Percentiles rank a stretch among this genome's conserved stretches.
These are phyloP conservation scores for Pythium periplocum DNA, from an alignment of 352 stramenopile species.

Conservation along the genomic window DNA sequence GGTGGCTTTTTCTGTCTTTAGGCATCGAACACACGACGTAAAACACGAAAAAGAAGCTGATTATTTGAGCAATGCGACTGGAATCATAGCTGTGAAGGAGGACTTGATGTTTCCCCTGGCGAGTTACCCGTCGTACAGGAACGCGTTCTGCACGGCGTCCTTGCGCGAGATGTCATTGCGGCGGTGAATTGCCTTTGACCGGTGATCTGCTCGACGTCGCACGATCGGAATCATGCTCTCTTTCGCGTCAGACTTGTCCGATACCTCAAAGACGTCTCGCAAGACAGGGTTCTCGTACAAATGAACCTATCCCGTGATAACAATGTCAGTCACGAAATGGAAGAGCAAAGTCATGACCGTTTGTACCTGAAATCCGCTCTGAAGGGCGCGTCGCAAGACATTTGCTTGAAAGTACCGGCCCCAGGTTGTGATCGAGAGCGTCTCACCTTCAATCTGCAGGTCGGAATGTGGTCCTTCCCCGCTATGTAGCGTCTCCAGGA, in stretches of 20 bases:
- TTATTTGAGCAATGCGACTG: too few relatives aligned
- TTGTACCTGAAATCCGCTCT: slow-evolving; percentile 49
- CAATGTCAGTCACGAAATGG: not conserved
- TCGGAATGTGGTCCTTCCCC: slow-evolving; percentile 52
- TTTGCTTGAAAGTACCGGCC: slow-evolving; percentile 59
- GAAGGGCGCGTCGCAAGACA: slow-evolving; percentile 46
- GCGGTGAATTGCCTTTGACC: slow-evolving; percentile 44
- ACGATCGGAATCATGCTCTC: slow-evolving; percentile 41
- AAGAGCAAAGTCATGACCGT: not conserved
- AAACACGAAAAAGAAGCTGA: too few relatives aligned
- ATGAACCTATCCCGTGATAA: slow-evolving; percentile 22
- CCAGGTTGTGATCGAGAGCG: slow-evolving; percentile 48
- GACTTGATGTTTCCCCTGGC: too few relatives aligned
- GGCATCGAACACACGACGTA: too few relatives aligned
- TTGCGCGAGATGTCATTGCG: slow-evolving; percentile 55
- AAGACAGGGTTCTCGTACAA: slow-evolving; percentile 51
- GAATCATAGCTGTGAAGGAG: too few relatives aligned
- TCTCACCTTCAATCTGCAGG: slow-evolving; percentile 48
- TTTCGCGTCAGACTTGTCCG: slow-evolving; percentile 39
- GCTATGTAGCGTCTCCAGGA: slow-evolving; percentile 52
- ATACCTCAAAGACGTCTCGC: slow-evolving; percentile 57
- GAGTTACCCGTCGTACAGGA: slow-evolving; percentile 49
- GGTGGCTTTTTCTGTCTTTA: not conserved
- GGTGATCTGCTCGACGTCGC: slow-evolving; percentile 38
- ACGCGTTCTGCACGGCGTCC: slow-evolving; percentile 50